phyloP scores from a whole-genome alignment of 2,329 filamentous ascomycete genomes.

The Nectriaceae sp. region DNA sequence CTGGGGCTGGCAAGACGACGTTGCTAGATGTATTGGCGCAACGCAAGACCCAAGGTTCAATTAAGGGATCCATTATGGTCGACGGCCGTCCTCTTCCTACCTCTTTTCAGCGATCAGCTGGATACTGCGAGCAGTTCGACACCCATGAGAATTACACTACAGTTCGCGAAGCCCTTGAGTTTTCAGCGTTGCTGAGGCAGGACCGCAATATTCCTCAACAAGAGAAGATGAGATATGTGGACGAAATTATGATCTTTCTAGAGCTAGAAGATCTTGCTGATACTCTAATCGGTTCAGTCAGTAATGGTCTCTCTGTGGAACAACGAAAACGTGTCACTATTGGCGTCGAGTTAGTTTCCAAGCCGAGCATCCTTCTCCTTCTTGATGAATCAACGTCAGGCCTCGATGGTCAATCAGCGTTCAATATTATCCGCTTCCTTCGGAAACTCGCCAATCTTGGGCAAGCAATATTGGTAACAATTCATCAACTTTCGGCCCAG shows the following conservation, averaged over 20 bases:
- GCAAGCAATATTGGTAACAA: constrained; percentile 69
- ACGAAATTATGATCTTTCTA: constrained; percentile 71
- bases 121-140: constrained; percentile 81
- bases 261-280: constrained; percentile 51
- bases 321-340: constrained; percentile 60
- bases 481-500: constrained; percentile 69
- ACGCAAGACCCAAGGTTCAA: constrained; percentile 75
- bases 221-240: constrained; percentile 76
- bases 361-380: constrained; percentile 61
- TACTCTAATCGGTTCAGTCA: constrained; percentile 50
- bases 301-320: constrained; percentile 54
- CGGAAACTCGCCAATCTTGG: constrained; percentile 66
- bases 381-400: constrained; percentile 65
- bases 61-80: constrained; percentile 73
- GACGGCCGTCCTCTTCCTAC: constrained; percentile 71
- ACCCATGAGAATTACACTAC: constrained; percentile 73
- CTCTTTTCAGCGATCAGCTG: constrained; percentile 77
- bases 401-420: constrained; percentile 69
- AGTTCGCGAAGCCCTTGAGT: constrained; percentile 74
- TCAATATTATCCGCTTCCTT: constrained; percentile 65
- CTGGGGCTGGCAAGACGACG: constrained; percentile 84
- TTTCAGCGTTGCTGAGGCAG: constrained; percentile 74
- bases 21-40: constrained; percentile 81
- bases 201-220: constrained; percentile 60
- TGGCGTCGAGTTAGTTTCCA: constrained; percentile 62